Base-by-base conservation (phyloP, 2,329 filamentous ascomycete species). In the Torrubiella hemipterigena region DNA sequence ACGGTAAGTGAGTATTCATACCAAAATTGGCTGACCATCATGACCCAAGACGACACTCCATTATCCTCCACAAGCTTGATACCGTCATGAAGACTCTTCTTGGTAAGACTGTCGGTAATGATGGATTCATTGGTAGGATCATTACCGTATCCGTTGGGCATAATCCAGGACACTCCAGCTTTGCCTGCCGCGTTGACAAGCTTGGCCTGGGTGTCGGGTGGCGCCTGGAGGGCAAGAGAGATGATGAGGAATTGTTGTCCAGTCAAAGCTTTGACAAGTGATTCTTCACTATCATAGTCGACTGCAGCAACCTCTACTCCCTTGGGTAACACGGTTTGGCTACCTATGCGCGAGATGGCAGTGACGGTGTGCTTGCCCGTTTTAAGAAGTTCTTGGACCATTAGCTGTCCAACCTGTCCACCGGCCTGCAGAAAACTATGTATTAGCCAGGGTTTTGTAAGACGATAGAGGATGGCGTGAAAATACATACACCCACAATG, bases 181-280 rank as follows among this genome's bases (percentile, higher is more conserved):
- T 64, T 59, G 15, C 55, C 61, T 1, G 69, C 67, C 0, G 67
- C 69, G 12, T 52, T 46, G 36, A 67, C 47, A 8, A 73, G 49
- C 33, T 60, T 64, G 35, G 36, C 42, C 15, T 69, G 59, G 1
- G 54, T 53, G 20, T 63, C 64, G 0, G 33, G 43, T 1, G 63
- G 54, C 0, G 63, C 63, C 0, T 35, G 41, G 4, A 51, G 47
- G 7, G 55, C 41, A 31, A 72, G 44, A 15, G 65, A 63, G 39
- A 73, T 69, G 42, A 69, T 56, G 4, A 72, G 47, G 10, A 61
- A 59, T 12, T 77, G 58, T 38, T 75, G 68, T 33, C 56, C 66
- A 17, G 51, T 43, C 2, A 77, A 56, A 3, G 67, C 69, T 1
- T 46, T 41, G 3, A 67, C 50, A 8, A 77, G 41, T 2, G 59